These are phyloP conservation scores for Astrothelium subdiscretum DNA, from an alignment of 495 filamentous ascomycete species.

Conservation along the genomic window DNA sequence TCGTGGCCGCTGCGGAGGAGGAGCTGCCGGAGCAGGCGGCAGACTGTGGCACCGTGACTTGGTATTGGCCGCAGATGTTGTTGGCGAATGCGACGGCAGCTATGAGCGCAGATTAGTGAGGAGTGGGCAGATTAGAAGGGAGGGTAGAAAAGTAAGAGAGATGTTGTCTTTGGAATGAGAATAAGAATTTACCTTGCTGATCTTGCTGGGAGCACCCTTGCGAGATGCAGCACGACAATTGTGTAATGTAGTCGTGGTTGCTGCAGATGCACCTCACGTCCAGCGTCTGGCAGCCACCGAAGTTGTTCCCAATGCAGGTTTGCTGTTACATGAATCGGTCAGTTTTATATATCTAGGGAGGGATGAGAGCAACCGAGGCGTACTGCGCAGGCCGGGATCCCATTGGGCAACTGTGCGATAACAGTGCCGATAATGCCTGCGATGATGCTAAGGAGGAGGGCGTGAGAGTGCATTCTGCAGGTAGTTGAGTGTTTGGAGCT, in stretches of 20 bases:
- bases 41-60: slow-evolving; percentile 19
- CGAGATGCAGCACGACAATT: slow-evolving; percentile 57
- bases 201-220: slow-evolving; percentile 41
- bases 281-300: slow-evolving; percentile 41
- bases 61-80: slow-evolving; percentile 34
- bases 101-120: slow-evolving; percentile 13
- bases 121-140: not conserved
- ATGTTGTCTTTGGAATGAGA: not conserved
- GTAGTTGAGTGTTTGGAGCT: not conserved
- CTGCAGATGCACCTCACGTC: slow-evolving; percentile 61
- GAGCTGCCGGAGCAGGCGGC: slow-evolving; percentile 20
- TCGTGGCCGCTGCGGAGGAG: slow-evolving; percentile 3
- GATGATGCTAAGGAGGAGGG: not conserved
- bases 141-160: not conserved
- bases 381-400: not conserved
- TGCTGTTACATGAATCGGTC: not conserved
- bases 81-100: slow-evolving; percentile 40
- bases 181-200: slow-evolving; percentile 38
- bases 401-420: not conserved
- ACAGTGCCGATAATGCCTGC: not conserved
- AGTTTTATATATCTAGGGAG: not conserved
- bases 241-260: slow-evolving; percentile 43
- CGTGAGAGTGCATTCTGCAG: not conserved
- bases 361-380: not conserved
- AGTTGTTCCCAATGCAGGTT: slow-evolving; percentile 11